Base-by-base conservation (phyloP, 345 rosid species). In the Hevea brasiliensis region DNA sequence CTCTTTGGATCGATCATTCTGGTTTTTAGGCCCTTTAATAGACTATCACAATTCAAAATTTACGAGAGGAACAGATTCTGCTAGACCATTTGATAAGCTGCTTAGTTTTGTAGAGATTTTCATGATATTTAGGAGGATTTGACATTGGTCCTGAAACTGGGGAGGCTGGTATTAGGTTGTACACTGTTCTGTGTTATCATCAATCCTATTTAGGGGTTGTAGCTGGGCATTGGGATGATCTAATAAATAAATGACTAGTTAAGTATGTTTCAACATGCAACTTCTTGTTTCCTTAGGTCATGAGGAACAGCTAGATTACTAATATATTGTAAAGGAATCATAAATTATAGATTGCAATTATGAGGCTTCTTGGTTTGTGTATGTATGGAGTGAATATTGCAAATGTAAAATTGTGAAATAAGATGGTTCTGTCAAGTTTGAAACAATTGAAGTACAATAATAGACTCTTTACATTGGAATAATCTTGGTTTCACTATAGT, bases 371-470 rank as follows among this genome's bases (percentile, higher is more conserved):
- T 21, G 44, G 64, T 44, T 64, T 42, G 12, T 71, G 59, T 32
- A 32, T 59, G 41, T 54, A 45, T 29, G n/a, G n/a, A 35, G 53
- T 72, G 23, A 50, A 21, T 29, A 32, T 41, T 26, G 26, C 62
- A 44, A 29, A 12, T 48, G 41, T 56, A 51, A 65, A 60, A 70
- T 24, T n/a, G n/a, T n/a, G n/a, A n/a, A 17, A 9, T 20, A 24
- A 50, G 57, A 42, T 79, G 41, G 42, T 53, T 44, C 64, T 67
- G 68, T 72, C 56, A 70, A 73, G 37, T 24, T 57, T 58, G 69
- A 78, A 64, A 61, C 35, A 73, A 59, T 48, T 37, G 61, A 74
- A 76, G 74, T 65, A 54, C 50, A 69, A 74, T 65, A 73, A 37
- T 13, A 27, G 41, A 32, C 48, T 67, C 54, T 23, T 62, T 70